phyloP scores from a whole-genome alignment of 768 basidiomycete species.

The Tricholoma hemisulphureum region DNA sequence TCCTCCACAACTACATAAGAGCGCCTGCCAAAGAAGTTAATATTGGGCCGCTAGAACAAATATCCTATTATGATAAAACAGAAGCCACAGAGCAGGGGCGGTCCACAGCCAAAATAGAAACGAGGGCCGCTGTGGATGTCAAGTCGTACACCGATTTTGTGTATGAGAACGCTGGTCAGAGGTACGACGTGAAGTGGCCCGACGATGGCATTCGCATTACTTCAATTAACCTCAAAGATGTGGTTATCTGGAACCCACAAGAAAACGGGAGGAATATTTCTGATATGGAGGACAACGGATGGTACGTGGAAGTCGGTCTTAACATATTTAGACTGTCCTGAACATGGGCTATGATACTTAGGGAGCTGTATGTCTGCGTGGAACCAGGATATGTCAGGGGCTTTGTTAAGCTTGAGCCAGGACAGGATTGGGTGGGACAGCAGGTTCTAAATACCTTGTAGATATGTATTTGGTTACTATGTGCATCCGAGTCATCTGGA shows the following conservation, averaged over 20 bases:
- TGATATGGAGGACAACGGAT: not conserved
- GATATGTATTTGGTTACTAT: not conserved
- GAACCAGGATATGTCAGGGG: not conserved
- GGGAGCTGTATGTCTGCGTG: not conserved
- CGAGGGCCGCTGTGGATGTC: not conserved
- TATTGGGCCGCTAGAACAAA: slow-evolving; percentile 61
- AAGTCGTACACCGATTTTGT: not conserved
- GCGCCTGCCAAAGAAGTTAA: slow-evolving; percentile 58
- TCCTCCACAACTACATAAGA: slow-evolving; percentile 89
- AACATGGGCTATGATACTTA: not conserved
- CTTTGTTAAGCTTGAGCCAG: slow-evolving; percentile 45
- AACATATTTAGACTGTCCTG: not conserved
- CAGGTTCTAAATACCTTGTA: slow-evolving; percentile 47
- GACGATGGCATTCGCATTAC: not conserved
- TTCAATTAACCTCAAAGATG: not conserved
- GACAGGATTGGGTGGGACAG: slow-evolving; percentile 73
- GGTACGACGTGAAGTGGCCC: not conserved
- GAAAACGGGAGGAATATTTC: not conserved
- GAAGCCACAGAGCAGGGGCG: slow-evolving; percentile 52
- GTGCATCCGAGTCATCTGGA: too few relatives aligned
- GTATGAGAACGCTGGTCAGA: not conserved
- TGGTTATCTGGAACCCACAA: not conserved
- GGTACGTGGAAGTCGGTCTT: not conserved
- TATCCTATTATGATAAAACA: slow-evolving; percentile 80
- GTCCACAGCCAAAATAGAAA: slow-evolving; percentile 18